Evolutionary conservation across 176 grass and related monocot species (phyloP).

Genomic region (Lolium rigidum): DNA sequence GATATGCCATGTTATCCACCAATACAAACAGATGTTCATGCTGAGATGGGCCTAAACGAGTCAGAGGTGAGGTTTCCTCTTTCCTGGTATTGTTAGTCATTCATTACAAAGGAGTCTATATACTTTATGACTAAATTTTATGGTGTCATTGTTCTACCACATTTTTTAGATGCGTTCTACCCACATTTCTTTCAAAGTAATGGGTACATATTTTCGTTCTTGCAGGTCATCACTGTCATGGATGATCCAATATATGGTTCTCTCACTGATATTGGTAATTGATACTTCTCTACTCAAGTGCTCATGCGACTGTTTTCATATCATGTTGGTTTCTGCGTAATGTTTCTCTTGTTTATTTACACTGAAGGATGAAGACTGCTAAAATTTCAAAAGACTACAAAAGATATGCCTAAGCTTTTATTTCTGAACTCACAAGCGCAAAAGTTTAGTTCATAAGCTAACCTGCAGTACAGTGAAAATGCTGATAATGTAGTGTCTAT

Average conservation of each 20-base stretch:
- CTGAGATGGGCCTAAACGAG: slow-evolving; percentile 62
- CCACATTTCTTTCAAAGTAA: slow-evolving; percentile 26
- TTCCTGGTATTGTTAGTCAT: slow-evolving; percentile 31
- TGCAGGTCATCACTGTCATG: slow-evolving; percentile 67
- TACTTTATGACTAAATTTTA: neutral
- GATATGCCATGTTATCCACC: slow-evolving; percentile 77
- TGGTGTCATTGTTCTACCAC: neutral
- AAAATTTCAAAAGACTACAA: slow-evolving; percentile 19
- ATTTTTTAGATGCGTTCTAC: neutral
- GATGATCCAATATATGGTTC: slow-evolving; percentile 82
- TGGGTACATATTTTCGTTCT: slow-evolving; percentile 31
- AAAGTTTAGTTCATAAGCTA: neutral
- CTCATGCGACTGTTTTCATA: neutral
- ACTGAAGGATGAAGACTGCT: neutral
- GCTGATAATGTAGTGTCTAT: slow-evolving; percentile 33
- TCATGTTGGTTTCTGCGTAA: neutral
- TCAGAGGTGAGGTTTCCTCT: slow-evolving; percentile 48
- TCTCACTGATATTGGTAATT: slow-evolving; percentile 77
- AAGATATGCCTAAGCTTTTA: slow-evolving; percentile 10
- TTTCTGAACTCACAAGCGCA: neutral
- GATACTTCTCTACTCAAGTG: slow-evolving; percentile 17
- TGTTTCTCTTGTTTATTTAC: neutral
- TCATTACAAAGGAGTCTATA: neutral
- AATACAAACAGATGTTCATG: slow-evolving; percentile 70
- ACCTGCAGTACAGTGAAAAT: neutral